These are phyloP conservation scores for Grammothele lineata DNA, from an alignment of 768 basidiomycete species.

Conservation along the genomic window DNA sequence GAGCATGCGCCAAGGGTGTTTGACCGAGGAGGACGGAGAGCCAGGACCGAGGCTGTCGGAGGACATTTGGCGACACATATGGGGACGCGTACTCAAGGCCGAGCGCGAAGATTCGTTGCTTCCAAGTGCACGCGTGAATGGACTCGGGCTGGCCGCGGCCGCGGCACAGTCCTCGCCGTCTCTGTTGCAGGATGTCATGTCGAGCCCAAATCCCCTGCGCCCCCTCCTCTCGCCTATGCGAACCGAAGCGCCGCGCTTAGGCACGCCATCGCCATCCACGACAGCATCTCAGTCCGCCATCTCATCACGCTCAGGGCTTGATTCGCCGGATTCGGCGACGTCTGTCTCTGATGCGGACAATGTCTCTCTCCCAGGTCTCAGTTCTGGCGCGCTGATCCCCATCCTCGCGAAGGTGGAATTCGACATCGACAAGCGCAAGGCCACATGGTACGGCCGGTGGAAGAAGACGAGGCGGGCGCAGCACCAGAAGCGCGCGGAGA, in stretches of 20 bases:
- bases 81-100: conserved; percentile 64
- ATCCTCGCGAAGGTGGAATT: conserved; percentile 95
- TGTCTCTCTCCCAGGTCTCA: conserved; percentile 63
- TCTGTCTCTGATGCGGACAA: conserved; percentile 35
- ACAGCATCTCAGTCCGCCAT: conserved; percentile 27
- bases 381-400: conserved; percentile 62
- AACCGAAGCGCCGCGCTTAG: conserved; percentile 32
- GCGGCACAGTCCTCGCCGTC: conserved; percentile 23
- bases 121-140: conserved; percentile 34
- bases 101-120: conserved; percentile 44
- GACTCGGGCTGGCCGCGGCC: conserved; percentile 37
- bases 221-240: conserved; percentile 44
- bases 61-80: conserved; percentile 85
- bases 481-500: conserved; percentile 53
- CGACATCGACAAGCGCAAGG: conserved; percentile 79
- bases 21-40: conserved; percentile 30
- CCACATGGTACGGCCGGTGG: conserved; percentile 88
- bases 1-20: conserved; percentile 28
- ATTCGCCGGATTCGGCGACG: conserved; percentile 50
- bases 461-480: conserved; percentile 57
- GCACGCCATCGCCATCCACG: conserved; percentile 42
- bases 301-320: conserved; percentile 40
- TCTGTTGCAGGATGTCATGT: conserved; percentile 29
- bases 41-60: conserved; percentile 83
- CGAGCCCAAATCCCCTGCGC: conserved; percentile 29